Percentiles rank a stretch among this genome's conserved stretches.
These are phyloP conservation scores for Schwanniomyces vanrijiae DNA, from an alignment of 805 yeast species.

Conservation along the genomic window DNA sequence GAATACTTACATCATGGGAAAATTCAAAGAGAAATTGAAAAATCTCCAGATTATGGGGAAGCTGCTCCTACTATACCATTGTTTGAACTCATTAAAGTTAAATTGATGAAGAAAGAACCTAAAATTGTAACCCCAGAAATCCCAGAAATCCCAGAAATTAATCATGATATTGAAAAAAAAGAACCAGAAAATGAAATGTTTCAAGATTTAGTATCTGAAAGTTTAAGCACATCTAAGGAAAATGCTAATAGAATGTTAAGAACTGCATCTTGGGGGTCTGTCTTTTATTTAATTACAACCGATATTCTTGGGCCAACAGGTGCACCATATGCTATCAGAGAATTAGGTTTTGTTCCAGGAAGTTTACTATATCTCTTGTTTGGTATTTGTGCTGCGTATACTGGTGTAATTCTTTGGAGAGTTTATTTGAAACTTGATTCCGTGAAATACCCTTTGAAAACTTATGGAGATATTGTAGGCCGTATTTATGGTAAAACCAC, in stretches of 20 bases:
- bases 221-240: neutral
- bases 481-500: conserved; percentile 35
- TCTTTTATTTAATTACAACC: conserved; percentile 48
- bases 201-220: neutral
- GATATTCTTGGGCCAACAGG: conserved; percentile 48
- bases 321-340: conserved; percentile 46
- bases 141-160: neutral
- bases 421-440: conserved; percentile 39
- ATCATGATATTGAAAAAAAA: neutral
- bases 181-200: neutral
- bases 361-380: conserved; percentile 39
- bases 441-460: conserved; percentile 41
- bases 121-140: neutral
- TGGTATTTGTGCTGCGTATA: conserved; percentile 42
- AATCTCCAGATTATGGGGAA: conserved; percentile 5
- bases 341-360: conserved; percentile 48
- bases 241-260: conserved; percentile 9
- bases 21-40: conserved; percentile 7
- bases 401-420: conserved; percentile 39
- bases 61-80: conserved; percentile 6
- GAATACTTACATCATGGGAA: conserved; percentile 7
- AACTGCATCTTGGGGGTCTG: conserved; percentile 19
- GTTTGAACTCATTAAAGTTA: neutral
- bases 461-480: conserved; percentile 42
- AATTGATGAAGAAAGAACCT: neutral